These are phyloP conservation scores for Rhodotorula paludigena DNA, from an alignment of 768 basidiomycete species.

Conservation along the genomic window DNA sequence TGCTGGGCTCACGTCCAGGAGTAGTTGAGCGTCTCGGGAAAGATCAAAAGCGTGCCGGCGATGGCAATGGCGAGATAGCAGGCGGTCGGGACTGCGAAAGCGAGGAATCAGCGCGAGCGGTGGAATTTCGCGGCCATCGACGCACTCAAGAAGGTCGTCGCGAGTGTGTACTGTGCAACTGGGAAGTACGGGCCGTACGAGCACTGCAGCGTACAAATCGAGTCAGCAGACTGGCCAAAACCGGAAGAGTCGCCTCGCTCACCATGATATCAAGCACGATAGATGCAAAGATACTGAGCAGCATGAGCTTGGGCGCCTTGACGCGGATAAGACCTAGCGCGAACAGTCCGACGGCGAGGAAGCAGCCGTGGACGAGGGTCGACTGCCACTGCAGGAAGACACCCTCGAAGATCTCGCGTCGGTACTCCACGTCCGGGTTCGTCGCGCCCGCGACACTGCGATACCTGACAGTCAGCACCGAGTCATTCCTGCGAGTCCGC, in stretches of 20 bases:
- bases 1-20: constrained; percentile 43
- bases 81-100: constrained; percentile 52
- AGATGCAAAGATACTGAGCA: constrained; percentile 46
- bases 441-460: constrained; percentile 39
- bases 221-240: no score
- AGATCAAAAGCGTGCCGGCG: constrained; percentile 53
- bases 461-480: no score
- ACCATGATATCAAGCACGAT: constrained; percentile 44
- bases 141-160: constrained; percentile 29
- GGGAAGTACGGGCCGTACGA: constrained; percentile 51
- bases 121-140: neutral
- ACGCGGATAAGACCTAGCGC: constrained; percentile 53
- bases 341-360: constrained; percentile 54
- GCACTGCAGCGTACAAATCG: neutral
- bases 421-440: constrained; percentile 44
- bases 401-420: constrained; percentile 51
- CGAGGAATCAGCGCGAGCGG: neutral
- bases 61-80: constrained; percentile 55
- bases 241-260: constrained; percentile 44
- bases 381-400: constrained; percentile 55
- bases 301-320: constrained; percentile 52
- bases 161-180: constrained; percentile 24
- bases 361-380: constrained; percentile 53
- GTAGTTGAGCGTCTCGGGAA: constrained; percentile 57
- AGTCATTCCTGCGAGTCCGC: no score